A percentile compares a stretch with the other conserved stretches of the same genome.
Conservation (phyloP, 257 asterid genomes). For the Leonotis leonurus region DNA sequence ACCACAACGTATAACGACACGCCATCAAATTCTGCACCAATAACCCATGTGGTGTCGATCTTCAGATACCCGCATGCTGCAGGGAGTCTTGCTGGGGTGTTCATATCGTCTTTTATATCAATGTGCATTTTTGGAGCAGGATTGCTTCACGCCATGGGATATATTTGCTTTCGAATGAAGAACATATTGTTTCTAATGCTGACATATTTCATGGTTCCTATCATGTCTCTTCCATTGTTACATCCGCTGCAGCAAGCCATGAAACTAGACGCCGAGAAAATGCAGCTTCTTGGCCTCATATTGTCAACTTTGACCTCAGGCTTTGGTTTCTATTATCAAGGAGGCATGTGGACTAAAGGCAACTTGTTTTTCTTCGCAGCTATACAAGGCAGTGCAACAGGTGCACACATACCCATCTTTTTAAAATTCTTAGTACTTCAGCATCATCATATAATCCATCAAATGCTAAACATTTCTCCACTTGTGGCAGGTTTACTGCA, state of each 20-base stretch:
- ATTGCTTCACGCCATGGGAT: constrained; percentile 56
- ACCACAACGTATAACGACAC: constrained; percentile 14
- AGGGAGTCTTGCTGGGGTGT: constrained; percentile 73
- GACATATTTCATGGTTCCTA: constrained; percentile 64
- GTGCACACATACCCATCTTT: constrained; percentile 20
- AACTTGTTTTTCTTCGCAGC: constrained; percentile 58
- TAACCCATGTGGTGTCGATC: constrained; percentile 48
- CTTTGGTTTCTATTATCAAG: constrained; percentile 64
- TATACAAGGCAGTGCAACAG: constrained; percentile 63
- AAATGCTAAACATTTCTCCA: neutral
- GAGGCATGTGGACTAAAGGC: constrained; percentile 38
- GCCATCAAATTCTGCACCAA: constrained; percentile 17
- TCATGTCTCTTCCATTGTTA: constrained; percentile 59
- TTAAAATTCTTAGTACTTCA: neutral
- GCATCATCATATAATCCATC: neutral
- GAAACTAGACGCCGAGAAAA: constrained; percentile 71
- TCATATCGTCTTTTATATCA: constrained; percentile 61
- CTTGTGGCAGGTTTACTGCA: constrained; percentile 51
- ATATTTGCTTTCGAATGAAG: constrained; percentile 38
- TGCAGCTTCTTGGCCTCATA: constrained; percentile 80
- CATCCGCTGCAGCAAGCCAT: constrained; percentile 61
- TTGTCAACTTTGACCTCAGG: constrained; percentile 60
- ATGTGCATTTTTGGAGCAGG: constrained; percentile 72
- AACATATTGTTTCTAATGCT: constrained; percentile 50
- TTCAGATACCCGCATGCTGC: constrained; percentile 73